These are phyloP conservation scores for Fraxinus quadrangulata DNA, from an alignment of 257 asterid genomes.

Conservation along the genomic window DNA sequence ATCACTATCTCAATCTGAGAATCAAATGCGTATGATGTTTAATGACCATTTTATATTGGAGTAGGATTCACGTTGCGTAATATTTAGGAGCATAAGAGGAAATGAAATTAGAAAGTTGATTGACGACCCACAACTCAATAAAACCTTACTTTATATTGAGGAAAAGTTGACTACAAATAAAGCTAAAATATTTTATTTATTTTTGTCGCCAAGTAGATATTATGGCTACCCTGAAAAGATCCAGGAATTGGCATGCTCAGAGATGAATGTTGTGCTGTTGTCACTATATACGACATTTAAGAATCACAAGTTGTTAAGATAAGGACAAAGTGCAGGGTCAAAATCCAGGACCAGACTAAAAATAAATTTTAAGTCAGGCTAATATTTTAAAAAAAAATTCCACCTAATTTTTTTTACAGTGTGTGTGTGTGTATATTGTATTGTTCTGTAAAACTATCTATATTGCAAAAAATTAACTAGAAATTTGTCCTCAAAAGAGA, in stretches of 20 bases:
- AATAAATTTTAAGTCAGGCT: no score
- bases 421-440: background rate
- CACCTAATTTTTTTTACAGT: no score
- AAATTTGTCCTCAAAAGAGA: background rate
- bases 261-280: constrained; percentile 17
- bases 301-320: background rate
- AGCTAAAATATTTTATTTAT: background rate
- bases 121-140: constrained; percentile 4
- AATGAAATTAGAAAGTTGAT: constrained; percentile 8
- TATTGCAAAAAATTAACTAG: constrained; percentile 2
- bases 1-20: constrained; percentile 5
- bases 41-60: constrained; percentile 2
- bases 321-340: background rate
- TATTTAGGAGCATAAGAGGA: constrained; percentile 12
- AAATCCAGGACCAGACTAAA: no score
- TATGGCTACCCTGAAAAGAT: background rate
- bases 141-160: background rate
- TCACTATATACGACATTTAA: constrained; percentile 4
- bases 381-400: no score
- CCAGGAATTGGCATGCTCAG: background rate
- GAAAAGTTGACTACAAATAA: background rate
- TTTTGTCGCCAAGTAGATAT: background rate
- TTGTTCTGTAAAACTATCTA: background rate
- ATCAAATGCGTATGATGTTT: background rate
- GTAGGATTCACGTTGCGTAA: constrained; percentile 7